These are phyloP conservation scores for Boletus fagicola DNA, from an alignment of 768 basidiomycete species.

Conservation along the genomic window DNA sequence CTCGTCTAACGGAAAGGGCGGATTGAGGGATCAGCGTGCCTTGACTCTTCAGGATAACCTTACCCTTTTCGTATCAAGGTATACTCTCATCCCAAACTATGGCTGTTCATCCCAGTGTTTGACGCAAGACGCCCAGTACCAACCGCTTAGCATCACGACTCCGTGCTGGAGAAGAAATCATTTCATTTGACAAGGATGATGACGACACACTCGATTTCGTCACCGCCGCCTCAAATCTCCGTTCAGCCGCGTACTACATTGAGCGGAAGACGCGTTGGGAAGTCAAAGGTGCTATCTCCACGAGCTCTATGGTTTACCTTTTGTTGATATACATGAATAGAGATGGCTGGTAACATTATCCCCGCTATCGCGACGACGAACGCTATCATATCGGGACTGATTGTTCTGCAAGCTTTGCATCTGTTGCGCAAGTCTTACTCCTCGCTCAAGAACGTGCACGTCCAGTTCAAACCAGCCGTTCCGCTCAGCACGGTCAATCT, in stretches of 20 bases:
- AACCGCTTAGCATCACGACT: slow-evolving; percentile 72
- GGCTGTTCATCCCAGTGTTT: neutral
- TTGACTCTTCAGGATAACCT: slow-evolving; percentile 80
- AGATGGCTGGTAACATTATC: slow-evolving; percentile 99
- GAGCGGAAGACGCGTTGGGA: slow-evolving; percentile 90
- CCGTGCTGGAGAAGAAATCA: slow-evolving; percentile 61
- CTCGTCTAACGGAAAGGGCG: slow-evolving; percentile 19
- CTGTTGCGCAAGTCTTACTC: slow-evolving; percentile 66
- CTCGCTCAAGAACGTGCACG: slow-evolving; percentile 69
- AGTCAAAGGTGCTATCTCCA: slow-evolving; percentile 70
- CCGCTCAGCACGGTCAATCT: slow-evolving; percentile 72
- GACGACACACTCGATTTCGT: slow-evolving; percentile 97
- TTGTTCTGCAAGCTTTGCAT: slow-evolving; percentile 90
- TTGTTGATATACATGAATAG: slow-evolving; percentile 39
- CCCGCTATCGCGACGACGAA: slow-evolving; percentile 99
- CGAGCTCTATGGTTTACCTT: neutral
- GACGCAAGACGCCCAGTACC: slow-evolving; percentile 49
- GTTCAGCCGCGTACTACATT: slow-evolving; percentile 89
- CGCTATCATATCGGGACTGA: slow-evolving; percentile 92
- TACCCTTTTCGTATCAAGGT: slow-evolving; percentile 85
- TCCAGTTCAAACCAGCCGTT: slow-evolving; percentile 73
- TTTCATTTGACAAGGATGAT: slow-evolving; percentile 97
- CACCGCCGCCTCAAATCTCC: slow-evolving; percentile 89
- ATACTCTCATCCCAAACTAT: slow-evolving; percentile 4
- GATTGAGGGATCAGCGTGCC: slow-evolving; percentile 80